Evolutionary conservation across 2,329 filamentous ascomycete species (phyloP), one percentile per base, ranked within the genome.

Genomic region (Verticillium klebahnii): DNA sequence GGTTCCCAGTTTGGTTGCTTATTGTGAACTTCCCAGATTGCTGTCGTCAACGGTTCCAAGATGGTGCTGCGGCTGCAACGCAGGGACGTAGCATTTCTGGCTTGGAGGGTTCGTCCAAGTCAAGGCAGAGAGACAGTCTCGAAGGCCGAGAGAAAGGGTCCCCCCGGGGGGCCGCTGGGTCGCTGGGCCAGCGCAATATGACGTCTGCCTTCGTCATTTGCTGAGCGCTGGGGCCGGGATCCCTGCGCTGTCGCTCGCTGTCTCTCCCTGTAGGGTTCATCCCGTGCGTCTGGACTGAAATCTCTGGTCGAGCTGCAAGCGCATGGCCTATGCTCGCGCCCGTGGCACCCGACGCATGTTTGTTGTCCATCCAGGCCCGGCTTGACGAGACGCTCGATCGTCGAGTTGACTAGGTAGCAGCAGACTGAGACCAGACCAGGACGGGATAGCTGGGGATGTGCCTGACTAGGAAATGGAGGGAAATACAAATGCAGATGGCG

Each of bases 1-100:
- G 39, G 55, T 66, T 63, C 66, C 66, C 67, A 67, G 67, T 68
- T 68, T 64, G 19, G 45, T 12, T 36, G 37, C 37, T 40, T 40
- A 17, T 40, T 25, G 19, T 9, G 19, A 25, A 29, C 29, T 50
- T 23, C 19, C 45, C 45, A 50, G 19, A 50, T 23, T 50, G 45
- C 45, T 50, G 45, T 50, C 45, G 45, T 50, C 45, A 50, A 50
- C 45, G 45, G 45, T 50, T 23, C 45, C 45, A 25, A 50, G 45
- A 50, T 50, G 45, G 19, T 9, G 56, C 25, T 19, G 34, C 29
- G 39, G 39, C 19, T 50, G 40, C 40, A 50, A 50, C 40, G n/a
- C 19, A 23, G 40, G 19, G 40, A 50, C 40, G 25, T 25, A 25
- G 25, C 25, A 25, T 25, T 25, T 25, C 40, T 50, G 34, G 12